Evolutionary conservation across 2,329 filamentous ascomycete species (phyloP).

Genomic region (Hymenoscyphus fraxineus): DNA sequence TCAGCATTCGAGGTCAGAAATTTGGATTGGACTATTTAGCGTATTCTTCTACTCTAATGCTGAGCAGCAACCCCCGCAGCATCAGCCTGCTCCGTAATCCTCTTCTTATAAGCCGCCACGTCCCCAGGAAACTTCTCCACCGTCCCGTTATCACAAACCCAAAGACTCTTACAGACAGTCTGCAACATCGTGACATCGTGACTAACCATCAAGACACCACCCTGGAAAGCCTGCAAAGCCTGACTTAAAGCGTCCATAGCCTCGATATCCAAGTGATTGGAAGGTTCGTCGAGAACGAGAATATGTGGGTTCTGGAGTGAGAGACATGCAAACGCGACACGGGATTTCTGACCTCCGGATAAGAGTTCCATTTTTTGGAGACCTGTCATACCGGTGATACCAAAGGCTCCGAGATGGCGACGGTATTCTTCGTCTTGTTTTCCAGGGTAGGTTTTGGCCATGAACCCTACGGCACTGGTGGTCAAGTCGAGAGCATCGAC

Average conservation of each 20-base stretch:
- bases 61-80: conserved; percentile 64
- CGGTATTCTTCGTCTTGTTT: conserved; percentile 96
- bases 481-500: conserved; percentile 92
- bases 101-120: conserved; percentile 96
- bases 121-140: conserved; percentile 96
- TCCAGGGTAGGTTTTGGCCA: conserved; percentile 88
- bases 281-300: conserved; percentile 95
- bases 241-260: conserved; percentile 89
- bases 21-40: background rate
- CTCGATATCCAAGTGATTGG: conserved; percentile 98
- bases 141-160: conserved; percentile 92
- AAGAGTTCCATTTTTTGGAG: conserved; percentile 92
- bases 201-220: conserved; percentile 95
- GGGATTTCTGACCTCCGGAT: conserved; percentile 96
- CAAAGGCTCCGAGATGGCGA: conserved; percentile 85
- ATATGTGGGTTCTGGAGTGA: conserved; percentile 94
- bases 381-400: conserved; percentile 89
- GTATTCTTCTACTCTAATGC: conserved; percentile 21
- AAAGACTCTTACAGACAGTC: conserved; percentile 89
- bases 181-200: conserved; percentile 99
- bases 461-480: conserved; percentile 87
- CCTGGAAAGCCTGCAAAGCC: conserved; percentile 81
- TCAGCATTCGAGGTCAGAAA: background rate
- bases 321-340: conserved; percentile 96
- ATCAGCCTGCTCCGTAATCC: conserved; percentile 85